These are phyloP conservation scores for Dioszegia aurantiaca DNA, from an alignment of 768 basidiomycete species.

Conservation along the genomic window DNA sequence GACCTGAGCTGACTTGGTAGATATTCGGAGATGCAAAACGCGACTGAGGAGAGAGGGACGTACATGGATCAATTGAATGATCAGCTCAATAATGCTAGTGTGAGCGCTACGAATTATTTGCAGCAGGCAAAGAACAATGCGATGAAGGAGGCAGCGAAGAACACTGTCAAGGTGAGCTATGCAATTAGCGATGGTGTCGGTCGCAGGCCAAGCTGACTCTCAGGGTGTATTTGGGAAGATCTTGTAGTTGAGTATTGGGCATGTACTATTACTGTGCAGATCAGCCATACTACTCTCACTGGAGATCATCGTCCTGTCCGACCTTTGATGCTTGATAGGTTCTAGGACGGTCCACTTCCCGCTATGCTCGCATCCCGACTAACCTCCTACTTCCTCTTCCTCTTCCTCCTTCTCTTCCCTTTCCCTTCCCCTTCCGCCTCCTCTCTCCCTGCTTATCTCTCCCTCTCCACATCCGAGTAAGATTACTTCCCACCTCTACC, in stretches of 20 bases:
- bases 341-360: too few species aligned
- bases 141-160: conserved; percentile 51
- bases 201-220: too few species aligned
- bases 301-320: background rate
- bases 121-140: conserved; percentile 41
- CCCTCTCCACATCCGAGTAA: too few species aligned
- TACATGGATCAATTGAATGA: conserved; percentile 47
- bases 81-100: conserved; percentile 36
- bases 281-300: too few species aligned
- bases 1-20: conserved; percentile 12
- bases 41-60: conserved; percentile 39
- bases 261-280: background rate
- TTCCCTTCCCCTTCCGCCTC: too few species aligned
- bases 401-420: background rate
- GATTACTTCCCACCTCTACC: too few species aligned
- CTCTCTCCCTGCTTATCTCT: too few species aligned
- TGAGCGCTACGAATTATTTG: conserved; percentile 39
- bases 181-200: too few species aligned
- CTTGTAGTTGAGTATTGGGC: background rate
- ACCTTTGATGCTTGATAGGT: too few species aligned
- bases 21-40: conserved; percentile 48
- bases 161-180: conserved; percentile 25
- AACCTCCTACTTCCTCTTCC: background rate
- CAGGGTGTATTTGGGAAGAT: conserved; percentile 41
- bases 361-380: background rate